Conservation (phyloP, 148 eudicot genomes). For the Hydrangea macrophylla region DNA sequence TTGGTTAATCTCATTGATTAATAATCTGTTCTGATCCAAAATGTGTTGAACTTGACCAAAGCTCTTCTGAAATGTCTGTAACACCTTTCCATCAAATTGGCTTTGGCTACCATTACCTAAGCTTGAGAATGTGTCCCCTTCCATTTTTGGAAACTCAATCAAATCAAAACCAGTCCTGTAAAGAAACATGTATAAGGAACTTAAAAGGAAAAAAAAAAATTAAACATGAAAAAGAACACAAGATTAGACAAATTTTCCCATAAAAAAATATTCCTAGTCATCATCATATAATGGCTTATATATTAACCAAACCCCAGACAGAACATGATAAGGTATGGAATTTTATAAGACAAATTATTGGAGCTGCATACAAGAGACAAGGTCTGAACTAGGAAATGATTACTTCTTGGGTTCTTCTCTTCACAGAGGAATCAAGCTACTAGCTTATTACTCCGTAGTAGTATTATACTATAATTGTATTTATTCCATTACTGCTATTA, state of each 20-base stretch:
- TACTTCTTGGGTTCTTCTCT: slow-evolving; percentile 21
- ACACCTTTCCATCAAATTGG: slow-evolving; percentile 59
- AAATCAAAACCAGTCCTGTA: slow-evolving; percentile 25
- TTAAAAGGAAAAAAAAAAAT: neutral
- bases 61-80: slow-evolving; percentile 77
- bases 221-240: slow-evolving; percentile 7
- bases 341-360: slow-evolving; percentile 21
- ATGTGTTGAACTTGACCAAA: slow-evolving; percentile 82
- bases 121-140: slow-evolving; percentile 74
- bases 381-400: slow-evolving; percentile 36
- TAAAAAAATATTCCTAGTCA: slow-evolving; percentile 13
- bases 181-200: slow-evolving; percentile 10
- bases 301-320: slow-evolving; percentile 26
- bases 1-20: slow-evolving; percentile 86
- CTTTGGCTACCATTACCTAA: slow-evolving; percentile 54
- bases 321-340: slow-evolving; percentile 34
- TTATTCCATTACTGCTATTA: neutral
- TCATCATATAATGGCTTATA: slow-evolving; percentile 23
- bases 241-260: slow-evolving; percentile 5
- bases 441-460: neutral
- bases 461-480: too few relatives aligned
- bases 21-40: slow-evolving; percentile 72
- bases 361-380: slow-evolving; percentile 38
- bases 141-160: slow-evolving; percentile 40
- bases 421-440: slow-evolving; percentile 19